phyloP scores from a whole-genome alignment of 192 early-diverging fungal genomes.

The Powellomyces hirtus region DNA sequence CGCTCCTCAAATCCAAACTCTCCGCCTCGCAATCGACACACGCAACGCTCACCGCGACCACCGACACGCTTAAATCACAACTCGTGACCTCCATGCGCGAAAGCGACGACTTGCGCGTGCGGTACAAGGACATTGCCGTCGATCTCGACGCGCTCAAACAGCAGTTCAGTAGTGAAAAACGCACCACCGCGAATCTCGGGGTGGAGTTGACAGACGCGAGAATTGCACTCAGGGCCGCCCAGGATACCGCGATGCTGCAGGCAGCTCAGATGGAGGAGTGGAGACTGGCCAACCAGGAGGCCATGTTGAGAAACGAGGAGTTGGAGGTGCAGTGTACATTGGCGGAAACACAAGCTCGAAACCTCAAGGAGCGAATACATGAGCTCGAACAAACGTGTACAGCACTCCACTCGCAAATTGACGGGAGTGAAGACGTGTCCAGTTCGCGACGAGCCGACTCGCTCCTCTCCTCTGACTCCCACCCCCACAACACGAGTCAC shows the following conservation, averaged over 20 bases:
- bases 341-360: conserved; percentile 10
- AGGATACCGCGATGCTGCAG: neutral
- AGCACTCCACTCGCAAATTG: conserved; percentile 26
- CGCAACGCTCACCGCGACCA: neutral
- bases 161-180: neutral
- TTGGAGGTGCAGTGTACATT: conserved; percentile 3
- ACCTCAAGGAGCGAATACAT: conserved; percentile 32
- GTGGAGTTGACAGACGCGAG: neutral
- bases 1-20: neutral
- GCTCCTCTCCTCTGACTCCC: neutral
- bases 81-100: neutral
- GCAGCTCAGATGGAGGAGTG: neutral
- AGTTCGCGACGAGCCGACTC: neutral
- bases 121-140: neutral
- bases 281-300: neutral
- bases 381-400: conserved; percentile 31
- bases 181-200: neutral
- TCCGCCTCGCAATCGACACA: neutral
- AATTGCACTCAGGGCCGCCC: neutral
- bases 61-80: neutral
- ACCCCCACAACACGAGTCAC: too few relatives aligned
- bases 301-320: neutral
- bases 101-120: neutral
- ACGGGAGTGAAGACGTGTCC: neutral
- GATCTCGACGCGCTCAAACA: conserved; percentile 1